Percentiles rank a stretch among this genome's conserved stretches.
Evolutionary conservation across 1,284 basidiomycete species (phyloP).

Genomic region (Mycena sp.): DNA sequence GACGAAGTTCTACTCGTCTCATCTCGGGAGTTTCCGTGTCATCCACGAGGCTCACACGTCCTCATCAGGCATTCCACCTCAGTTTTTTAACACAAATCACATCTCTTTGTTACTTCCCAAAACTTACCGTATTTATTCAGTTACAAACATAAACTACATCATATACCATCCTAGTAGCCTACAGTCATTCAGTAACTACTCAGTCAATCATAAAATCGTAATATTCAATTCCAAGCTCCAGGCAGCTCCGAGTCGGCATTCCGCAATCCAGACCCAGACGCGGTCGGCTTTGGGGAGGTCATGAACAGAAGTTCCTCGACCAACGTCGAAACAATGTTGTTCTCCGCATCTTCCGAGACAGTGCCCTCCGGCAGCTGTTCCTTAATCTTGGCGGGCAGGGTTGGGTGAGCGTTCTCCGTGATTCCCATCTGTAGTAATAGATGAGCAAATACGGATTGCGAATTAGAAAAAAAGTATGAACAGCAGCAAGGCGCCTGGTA

Average conservation of each 20-base stretch:
- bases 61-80: neutral
- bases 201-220: neutral
- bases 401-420: constrained; percentile 61
- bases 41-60: constrained; percentile 22
- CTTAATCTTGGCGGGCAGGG: constrained; percentile 60
- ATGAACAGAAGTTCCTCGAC: constrained; percentile 66
- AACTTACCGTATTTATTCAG: neutral
- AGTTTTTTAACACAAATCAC: constrained; percentile 7
- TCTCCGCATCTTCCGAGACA: constrained; percentile 61
- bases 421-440: constrained; percentile 72
- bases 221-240: constrained; percentile 24
- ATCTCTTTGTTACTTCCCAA: constrained; percentile 16
- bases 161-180: neutral
- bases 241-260: constrained; percentile 28
- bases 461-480: constrained; percentile 39
- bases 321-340: constrained; percentile 70
- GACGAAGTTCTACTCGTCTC: no score
- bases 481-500: constrained; percentile 61
- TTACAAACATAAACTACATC: constrained; percentile 11
- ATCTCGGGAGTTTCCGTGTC: neutral
- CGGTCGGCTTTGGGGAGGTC: constrained; percentile 44
- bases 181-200: neutral
- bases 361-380: constrained; percentile 56
- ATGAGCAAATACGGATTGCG: constrained; percentile 21
- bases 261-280: constrained; percentile 44